A percentile compares a stretch with the other conserved stretches of the same genome.
These are phyloP conservation scores for Backusella morwellensis DNA, from an alignment of 192 early-diverging fungal species.

Conservation along the genomic window DNA sequence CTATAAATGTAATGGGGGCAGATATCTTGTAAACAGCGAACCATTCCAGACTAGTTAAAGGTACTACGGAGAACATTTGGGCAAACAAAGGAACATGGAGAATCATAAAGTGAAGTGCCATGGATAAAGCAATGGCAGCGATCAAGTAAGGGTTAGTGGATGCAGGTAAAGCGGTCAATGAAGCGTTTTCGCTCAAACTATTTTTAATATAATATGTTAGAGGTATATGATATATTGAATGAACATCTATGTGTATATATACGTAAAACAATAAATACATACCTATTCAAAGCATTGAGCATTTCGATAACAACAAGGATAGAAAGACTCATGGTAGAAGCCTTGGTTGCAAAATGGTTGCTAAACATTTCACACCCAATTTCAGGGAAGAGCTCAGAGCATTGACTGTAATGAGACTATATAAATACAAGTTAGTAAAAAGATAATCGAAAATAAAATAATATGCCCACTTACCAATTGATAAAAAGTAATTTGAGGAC, in stretches of 20 bases:
- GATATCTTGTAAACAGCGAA: slow-evolving; percentile 86
- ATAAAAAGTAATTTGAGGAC: slow-evolving; percentile 84
- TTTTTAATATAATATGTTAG: background rate
- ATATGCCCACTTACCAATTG: slow-evolving; percentile 65
- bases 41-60: slow-evolving; percentile 88
- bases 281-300: slow-evolving; percentile 97
- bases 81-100: slow-evolving; percentile 97
- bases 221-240: background rate
- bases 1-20: slow-evolving; percentile 85
- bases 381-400: slow-evolving; percentile 81
- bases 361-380: slow-evolving; percentile 93
- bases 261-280: background rate
- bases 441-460: background rate
- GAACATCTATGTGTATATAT: background rate
- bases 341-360: slow-evolving; percentile 73
- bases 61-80: slow-evolving; percentile 86
- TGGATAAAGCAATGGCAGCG: slow-evolving; percentile 79
- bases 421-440: background rate
- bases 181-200: slow-evolving; percentile 90
- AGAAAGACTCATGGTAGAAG: slow-evolving; percentile 94
- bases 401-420: slow-evolving; percentile 91
- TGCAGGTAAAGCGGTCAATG: slow-evolving; percentile 82
- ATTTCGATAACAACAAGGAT: slow-evolving; percentile 97
- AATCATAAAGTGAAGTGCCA: slow-evolving; percentile 94
- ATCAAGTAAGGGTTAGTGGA: slow-evolving; percentile 90